Evolutionary conservation across 1,284 basidiomycete genomes (phyloP), one percentile per base, ranked within the genome.

Genomic region (Boletus albobrunnescens): DNA sequence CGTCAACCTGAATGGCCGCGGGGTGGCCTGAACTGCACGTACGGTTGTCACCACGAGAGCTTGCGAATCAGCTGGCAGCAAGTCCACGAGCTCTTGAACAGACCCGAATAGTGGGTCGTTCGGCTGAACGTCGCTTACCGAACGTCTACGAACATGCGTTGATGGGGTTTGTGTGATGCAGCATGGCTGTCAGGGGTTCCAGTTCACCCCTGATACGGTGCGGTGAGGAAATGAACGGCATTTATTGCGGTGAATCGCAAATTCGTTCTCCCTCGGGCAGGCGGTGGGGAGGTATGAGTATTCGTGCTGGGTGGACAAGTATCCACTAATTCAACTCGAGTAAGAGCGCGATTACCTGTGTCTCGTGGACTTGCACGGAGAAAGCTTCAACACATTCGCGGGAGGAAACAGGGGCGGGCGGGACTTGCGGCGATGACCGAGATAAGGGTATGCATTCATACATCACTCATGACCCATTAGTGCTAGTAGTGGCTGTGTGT

Each of bases 221-320:
- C 42, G 30, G 44, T 14, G 37, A 41, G 42, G 28, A 61, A 67
- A 64, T 65, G 64, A 65, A 59, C 60, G 55, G 56, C 53, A 56
- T 44, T 36, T 40, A 51, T 50, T 44, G 37, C 57, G 53, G 46
- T 31, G 57, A 51, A 48, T 49, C 53, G 40, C 50, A 47, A 49
- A 50, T 52, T 46, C 4, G 49, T 33, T 39, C 42, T 31, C 42
- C 45, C 46, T 53, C 44, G 47, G 57, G 33, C 47, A 46, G 48
- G 40, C 27, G 39, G 31, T 52, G 47, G 46, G 37, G 52, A 28
- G 41, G n/a, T 57, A 32, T 16, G 26, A 12, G 14, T 3, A 26
- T 37, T 9, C n/a, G 36, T 27, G 19, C 4, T 33, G 19, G 7
- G 22, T 28, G 41, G n/a, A 17, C 7, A 11, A 27, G n/a, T 1